Conservation (phyloP, 1,284 basidiomycete genomes). For the Exobasidium cylindrosporum region DNA sequence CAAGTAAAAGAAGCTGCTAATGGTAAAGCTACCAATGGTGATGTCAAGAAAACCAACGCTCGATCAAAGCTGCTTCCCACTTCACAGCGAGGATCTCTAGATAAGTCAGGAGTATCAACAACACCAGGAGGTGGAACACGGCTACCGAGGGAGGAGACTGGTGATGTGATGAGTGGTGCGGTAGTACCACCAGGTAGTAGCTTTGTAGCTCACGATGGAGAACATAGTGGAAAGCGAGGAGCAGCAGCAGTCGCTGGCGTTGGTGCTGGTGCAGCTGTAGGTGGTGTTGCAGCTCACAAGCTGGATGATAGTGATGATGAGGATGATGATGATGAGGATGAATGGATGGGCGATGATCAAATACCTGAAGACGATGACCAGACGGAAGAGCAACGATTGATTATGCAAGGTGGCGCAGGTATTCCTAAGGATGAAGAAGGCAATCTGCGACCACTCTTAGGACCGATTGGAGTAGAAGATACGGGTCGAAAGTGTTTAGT, state of each 20-base stretch:
- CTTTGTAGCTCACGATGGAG: constrained; percentile 56
- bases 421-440: constrained; percentile 80
- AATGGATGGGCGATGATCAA: constrained; percentile 57
- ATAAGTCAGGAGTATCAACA: constrained; percentile 14
- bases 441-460: constrained; percentile 74
- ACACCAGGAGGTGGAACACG: constrained; percentile 44
- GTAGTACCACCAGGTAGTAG: constrained; percentile 70
- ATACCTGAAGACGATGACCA: constrained; percentile 58
- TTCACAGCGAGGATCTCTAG: constrained; percentile 15
- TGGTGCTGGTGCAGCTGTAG: constrained; percentile 35
- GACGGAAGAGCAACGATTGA: constrained; percentile 71
- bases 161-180: constrained; percentile 66
- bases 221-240: constrained; percentile 15
- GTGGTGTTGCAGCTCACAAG: constrained; percentile 53
- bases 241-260: constrained; percentile 12
- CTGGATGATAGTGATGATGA: constrained; percentile 36
- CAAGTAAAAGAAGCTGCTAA: background rate
- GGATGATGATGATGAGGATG: constrained; percentile 52
- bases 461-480: constrained; percentile 70
- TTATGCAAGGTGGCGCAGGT: constrained; percentile 74
- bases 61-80: constrained; percentile 1
- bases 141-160: constrained; percentile 61
- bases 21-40: background rate
- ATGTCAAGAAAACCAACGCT: background rate
- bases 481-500: constrained; percentile 82